Evolutionary conservation across 2,329 filamentous ascomycete species (phyloP), one percentile per base, ranked within the genome.

Genomic region (Aphanocladium album): DNA sequence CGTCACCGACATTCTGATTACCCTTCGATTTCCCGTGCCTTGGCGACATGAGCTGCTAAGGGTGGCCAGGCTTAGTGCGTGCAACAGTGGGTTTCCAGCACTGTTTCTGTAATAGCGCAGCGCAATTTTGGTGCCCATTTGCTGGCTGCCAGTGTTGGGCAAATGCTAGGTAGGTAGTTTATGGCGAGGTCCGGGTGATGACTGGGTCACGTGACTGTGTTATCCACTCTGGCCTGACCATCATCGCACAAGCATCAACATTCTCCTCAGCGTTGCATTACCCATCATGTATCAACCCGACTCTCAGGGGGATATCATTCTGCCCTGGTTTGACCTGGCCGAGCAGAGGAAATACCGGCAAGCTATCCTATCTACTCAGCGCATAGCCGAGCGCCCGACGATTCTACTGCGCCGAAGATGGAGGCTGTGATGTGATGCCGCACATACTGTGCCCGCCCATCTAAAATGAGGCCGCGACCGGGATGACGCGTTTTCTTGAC

Each of bases 191-290:
- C n/a, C n/a, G n/a, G n/a, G n/a, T n/a, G n/a, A n/a, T n/a, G n/a
- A n/a, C n/a, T n/a, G n/a, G n/a, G n/a, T 49, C 57, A 60, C 57
- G 57, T 60, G 57, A 53, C 3, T 23, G 2, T n/a, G 30, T 17
- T 39, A 3, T 16, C 39, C 57, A 46, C 50, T 46, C 39, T 46
- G 23, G 43, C 12, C 25, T 11, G 27, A 27, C 41, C 19, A n/a
- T 54, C 23, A 47, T 60, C 50, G 25, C 57, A 47, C 50, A 54
- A 37, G 50, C 49, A 21, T 54, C 19, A 46, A 19, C 39, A 46
- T 46, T 30, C 57, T 49, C 41, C 50, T 57, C 41, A 54, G 23
- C 57, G 30, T 17, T 5, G n/a, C 39, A 47, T 30, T 2, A 21
- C 23, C 23, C 57, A 49, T 54, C 57, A 41, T 49, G 39, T 16